Evolutionary conservation across 2,329 filamentous ascomycete species (phyloP), one percentile per base, ranked within the genome.

Genomic region (Colletotrichum sp.): DNA sequence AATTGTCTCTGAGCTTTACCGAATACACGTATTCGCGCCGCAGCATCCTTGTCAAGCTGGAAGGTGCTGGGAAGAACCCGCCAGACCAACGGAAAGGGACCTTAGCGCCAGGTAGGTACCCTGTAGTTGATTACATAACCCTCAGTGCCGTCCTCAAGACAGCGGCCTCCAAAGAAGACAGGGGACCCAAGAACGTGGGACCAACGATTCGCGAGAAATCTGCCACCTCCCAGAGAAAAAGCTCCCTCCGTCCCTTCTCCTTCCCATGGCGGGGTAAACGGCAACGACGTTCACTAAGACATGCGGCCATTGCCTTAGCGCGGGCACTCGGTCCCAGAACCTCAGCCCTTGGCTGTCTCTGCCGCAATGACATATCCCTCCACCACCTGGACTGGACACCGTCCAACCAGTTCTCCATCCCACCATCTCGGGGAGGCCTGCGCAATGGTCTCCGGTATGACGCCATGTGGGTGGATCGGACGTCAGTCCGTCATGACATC

Each of bases 361-460:
- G 55, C 15, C 55, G 58, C 59, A 38, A 62, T 62, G 59, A 62
- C 59, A 62, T 62, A 33, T 43, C 33, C 31, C 16, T 16, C 55
- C 27, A 51, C 6, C 43, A 51, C 43, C 43, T 21, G n/a, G 1
- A 47, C n/a, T n/a, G 6, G 43, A 12, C 43, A 51, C n/a, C 43
- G 43, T 51, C n/a, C 43, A 51, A 51, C 43, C n/a, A 51, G 43
- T 51, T 51, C 54, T 64, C 38, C 31, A 69, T 63, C 57, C 57
- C 57, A 63, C 38, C 64, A 36, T 57, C 27, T 54, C 18, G 47
- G 59, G n/a, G 43, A 47, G 62, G 58, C 58, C 43, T 69, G 57
- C 70, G 47, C 66, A 33, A 70, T 58, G 61, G 34, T 70, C 38
- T 27, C 71, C 67, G 71, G 71, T 70, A 73, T 73, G 71, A 73